phyloP scores from a whole-genome alignment of 164 flowering plant genomes.

The Santalum album region DNA sequence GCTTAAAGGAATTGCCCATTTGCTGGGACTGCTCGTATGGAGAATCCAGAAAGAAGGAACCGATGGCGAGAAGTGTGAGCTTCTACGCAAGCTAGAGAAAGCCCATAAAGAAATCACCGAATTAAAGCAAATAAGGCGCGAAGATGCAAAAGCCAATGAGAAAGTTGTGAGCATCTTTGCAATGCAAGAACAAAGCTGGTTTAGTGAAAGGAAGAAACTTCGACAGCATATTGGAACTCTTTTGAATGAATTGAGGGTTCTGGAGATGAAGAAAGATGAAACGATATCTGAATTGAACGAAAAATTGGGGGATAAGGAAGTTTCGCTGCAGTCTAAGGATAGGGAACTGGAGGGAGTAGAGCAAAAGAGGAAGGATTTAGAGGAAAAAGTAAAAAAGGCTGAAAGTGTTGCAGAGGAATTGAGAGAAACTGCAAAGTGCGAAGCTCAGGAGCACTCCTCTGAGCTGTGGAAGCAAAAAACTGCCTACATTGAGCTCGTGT shows the following conservation, averaged over 20 bases:
- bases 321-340: conserved; percentile 36
- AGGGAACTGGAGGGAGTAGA: conserved; percentile 44
- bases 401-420: conserved; percentile 39
- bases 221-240: conserved; percentile 59
- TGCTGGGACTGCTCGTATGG: conserved; percentile 76
- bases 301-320: conserved; percentile 43
- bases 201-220: conserved; percentile 60
- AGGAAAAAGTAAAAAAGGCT: conserved; percentile 39
- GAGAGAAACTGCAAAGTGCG: conserved; percentile 40
- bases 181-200: conserved; percentile 78
- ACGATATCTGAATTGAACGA: conserved; percentile 33
- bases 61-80: conserved; percentile 21
- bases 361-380: conserved; percentile 41
- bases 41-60: conserved; percentile 39
- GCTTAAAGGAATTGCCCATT: conserved; percentile 67
- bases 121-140: conserved; percentile 59
- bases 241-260: conserved; percentile 35
- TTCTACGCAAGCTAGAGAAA: conserved; percentile 39
- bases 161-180: conserved; percentile 81
- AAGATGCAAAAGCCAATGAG: conserved; percentile 91
- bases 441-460: conserved; percentile 48
- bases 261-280: conserved; percentile 42
- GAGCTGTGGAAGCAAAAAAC: conserved; percentile 80
- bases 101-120: conserved; percentile 51
- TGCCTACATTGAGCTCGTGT: conserved; percentile 85